Conservation (phyloP, 2,329 filamentous ascomycete genomes). For the Aureobasidium sp. region DNA sequence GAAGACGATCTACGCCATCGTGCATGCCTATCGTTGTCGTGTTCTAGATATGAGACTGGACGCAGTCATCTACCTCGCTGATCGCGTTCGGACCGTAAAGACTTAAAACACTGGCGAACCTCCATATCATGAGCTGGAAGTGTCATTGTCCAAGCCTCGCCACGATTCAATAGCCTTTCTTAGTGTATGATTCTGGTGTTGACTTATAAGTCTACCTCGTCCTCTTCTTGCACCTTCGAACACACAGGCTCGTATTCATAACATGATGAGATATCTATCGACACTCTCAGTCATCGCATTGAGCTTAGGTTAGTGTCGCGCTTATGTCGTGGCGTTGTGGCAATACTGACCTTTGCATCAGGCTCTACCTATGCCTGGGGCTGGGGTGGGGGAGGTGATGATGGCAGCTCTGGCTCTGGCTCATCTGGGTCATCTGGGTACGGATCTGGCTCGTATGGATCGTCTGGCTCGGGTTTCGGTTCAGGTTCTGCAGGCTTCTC, state of each 20-base stretch:
- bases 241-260: background rate
- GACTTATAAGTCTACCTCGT: background rate
- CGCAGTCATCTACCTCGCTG: conserved; percentile 5
- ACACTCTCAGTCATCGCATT: background rate
- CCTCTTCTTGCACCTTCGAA: background rate
- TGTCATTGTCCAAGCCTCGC: background rate
- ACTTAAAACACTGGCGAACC: background rate
- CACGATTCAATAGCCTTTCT: background rate
- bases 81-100: background rate
- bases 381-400: background rate
- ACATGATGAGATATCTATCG: background rate
- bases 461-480: background rate
- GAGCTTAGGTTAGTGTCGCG: background rate
- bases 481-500: background rate
- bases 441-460: conserved; percentile 2
- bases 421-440: conserved; percentile 7
- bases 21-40: background rate
- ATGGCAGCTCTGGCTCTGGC: background rate
- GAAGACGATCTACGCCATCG: background rate
- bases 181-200: background rate
- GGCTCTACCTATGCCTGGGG: conserved; percentile 11
- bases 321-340: background rate
- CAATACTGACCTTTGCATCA: background rate
- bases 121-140: background rate
- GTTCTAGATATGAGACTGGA: conserved; percentile 3